Percentiles rank a stretch among this genome's conserved stretches.
Conservation (phyloP, 2,329 filamentous ascomycete species). For the Curvularia eragrostidis region DNA sequence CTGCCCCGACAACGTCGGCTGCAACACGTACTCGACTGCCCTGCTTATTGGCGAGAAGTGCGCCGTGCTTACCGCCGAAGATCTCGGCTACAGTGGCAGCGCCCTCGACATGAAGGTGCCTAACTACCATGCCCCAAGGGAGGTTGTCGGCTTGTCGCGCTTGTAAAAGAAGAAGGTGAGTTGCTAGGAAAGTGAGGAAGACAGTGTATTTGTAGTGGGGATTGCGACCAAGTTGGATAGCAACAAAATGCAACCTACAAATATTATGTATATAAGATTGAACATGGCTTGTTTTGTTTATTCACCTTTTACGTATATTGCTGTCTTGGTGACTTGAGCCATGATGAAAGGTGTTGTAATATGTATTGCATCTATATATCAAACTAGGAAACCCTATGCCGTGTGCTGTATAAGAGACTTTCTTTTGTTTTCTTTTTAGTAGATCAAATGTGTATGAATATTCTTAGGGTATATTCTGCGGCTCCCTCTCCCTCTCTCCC, state of each 20-base stretch:
- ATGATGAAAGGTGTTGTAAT: neutral
- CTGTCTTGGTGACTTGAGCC: neutral
- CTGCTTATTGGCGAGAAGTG: conserved; percentile 79
- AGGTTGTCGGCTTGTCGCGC: conserved; percentile 52
- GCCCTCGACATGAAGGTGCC: conserved; percentile 79
- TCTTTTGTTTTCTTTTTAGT: no score
- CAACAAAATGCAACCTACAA: neutral
- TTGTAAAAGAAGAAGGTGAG: no score
- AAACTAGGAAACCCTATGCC: no score
- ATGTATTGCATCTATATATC: neutral
- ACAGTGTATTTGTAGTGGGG: neutral
- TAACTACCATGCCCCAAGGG: conserved; percentile 56
- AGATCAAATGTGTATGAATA: neutral
- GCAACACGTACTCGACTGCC: conserved; percentile 69
- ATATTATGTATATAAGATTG: conserved; percentile 1
- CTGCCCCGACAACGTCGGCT: conserved; percentile 77
- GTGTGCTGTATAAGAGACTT: neutral
- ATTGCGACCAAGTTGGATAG: neutral
- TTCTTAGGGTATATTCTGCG: neutral
- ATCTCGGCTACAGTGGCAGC: conserved; percentile 74
- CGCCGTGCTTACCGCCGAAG: conserved; percentile 72
- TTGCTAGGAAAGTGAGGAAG: no score
- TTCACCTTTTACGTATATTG: neutral
- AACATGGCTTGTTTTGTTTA: neutral
- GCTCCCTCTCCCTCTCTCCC: neutral